These are phyloP conservation scores for Ceratocystis papillata DNA, from an alignment of 2,329 filamentous ascomycete species.

Conservation along the genomic window DNA sequence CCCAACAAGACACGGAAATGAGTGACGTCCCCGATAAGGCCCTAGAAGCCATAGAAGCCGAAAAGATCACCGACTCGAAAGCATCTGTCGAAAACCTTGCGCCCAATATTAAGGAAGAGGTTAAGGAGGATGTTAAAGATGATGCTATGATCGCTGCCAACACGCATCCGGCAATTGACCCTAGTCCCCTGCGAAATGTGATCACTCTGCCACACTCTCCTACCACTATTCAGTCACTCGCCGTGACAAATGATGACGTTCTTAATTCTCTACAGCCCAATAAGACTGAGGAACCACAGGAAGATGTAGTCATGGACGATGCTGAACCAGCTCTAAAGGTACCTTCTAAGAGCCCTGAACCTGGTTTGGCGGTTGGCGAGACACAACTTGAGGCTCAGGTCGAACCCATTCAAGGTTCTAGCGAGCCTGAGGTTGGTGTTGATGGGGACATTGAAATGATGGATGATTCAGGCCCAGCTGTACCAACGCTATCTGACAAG, in stretches of 20 bases:
- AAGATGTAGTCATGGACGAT: constrained; percentile 4
- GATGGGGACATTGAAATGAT: neutral
- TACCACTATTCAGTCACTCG: neutral
- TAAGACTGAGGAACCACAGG: neutral
- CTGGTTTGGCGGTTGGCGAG: neutral
- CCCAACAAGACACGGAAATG: constrained; percentile 20
- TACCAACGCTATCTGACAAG: too few relatives aligned
- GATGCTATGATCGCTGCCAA: constrained; percentile 1
- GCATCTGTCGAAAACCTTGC: constrained; percentile 8
- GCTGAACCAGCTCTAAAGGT: neutral
- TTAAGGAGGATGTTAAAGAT: constrained; percentile 11
- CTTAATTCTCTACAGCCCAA: neutral
- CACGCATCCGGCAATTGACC: constrained; percentile 27
- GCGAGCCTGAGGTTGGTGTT: neutral
- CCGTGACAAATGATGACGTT: neutral
- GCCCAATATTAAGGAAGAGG: neutral
- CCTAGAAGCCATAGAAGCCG: constrained; percentile 17
- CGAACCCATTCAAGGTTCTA: neutral
- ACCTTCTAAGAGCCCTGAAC: neutral
- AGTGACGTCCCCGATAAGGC: constrained; percentile 34
- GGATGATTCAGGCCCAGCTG: neutral
- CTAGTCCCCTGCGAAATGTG: constrained; percentile 21
- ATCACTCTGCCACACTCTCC: constrained; percentile 18
- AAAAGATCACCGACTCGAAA: constrained; percentile 13
- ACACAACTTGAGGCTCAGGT: neutral